Conservation (phyloP, 805 yeast genomes). For the Ogataea chonburiensis region DNA sequence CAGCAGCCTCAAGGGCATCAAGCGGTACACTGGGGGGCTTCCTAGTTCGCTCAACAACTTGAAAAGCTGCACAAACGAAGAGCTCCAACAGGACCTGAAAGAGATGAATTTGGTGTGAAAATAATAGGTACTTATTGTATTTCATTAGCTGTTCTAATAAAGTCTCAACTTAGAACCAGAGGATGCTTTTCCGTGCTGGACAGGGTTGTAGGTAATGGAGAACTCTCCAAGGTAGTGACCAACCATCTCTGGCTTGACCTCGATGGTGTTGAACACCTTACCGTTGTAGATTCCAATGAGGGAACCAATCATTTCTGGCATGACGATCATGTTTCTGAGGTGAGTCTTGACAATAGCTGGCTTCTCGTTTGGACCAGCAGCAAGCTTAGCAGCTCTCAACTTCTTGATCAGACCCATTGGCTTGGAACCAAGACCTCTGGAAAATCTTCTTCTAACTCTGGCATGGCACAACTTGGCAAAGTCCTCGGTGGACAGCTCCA, state of each 20-base stretch:
- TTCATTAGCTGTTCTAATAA: slow-evolving; percentile 29
- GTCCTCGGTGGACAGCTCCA: slow-evolving; percentile 94
- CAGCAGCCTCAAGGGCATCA: slow-evolving; percentile 65
- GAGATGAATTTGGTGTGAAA: slow-evolving; percentile 49
- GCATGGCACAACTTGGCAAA: slow-evolving; percentile 96
- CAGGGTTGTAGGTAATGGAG: slow-evolving; percentile 99
- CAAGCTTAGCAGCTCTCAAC: slow-evolving; percentile 95
- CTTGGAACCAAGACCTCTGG: slow-evolving; percentile 93
- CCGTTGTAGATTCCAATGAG: slow-evolving; percentile 99
- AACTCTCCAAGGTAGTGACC: slow-evolving; percentile 99
- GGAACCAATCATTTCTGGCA: slow-evolving; percentile 99
- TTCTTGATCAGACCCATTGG: slow-evolving; percentile 96
- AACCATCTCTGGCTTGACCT: slow-evolving; percentile 98
- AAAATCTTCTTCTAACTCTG: slow-evolving; percentile 99
- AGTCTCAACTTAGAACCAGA: slow-evolving; percentile 39
- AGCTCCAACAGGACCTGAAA: slow-evolving; percentile 67
- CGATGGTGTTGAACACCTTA: slow-evolving; percentile 98
- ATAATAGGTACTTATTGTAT: slow-evolving; percentile 14
- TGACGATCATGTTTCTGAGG: slow-evolving; percentile 97
- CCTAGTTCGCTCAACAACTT: slow-evolving; percentile 78
- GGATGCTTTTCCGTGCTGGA: slow-evolving; percentile 83
- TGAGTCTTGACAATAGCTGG: slow-evolving; percentile 98
- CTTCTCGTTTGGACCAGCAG: slow-evolving; percentile 89
- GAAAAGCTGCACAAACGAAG: slow-evolving; percentile 64
- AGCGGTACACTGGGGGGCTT: slow-evolving; percentile 61